phyloP scores from a whole-genome alignment of 768 basidiomycete species.

The Macrocybe gigantea region DNA sequence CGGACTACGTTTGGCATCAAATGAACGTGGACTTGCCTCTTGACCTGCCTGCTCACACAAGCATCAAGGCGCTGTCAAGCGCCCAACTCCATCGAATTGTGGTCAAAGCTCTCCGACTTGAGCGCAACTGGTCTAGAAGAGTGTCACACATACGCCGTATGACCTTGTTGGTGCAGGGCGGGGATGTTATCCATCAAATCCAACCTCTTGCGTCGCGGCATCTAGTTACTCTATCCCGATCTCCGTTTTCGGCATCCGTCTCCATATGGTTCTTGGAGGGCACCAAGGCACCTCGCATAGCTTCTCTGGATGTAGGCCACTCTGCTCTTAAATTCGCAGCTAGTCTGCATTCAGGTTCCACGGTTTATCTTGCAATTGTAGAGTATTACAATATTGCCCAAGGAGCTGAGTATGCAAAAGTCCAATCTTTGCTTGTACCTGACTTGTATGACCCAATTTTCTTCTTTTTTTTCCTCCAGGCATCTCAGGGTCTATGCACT shows the following conservation, averaged over 20 bases:
- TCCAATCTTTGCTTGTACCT: too few relatives aligned
- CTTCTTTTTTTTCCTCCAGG: too few relatives aligned
- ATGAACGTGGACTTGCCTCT: slow-evolving; percentile 40
- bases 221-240: slow-evolving; percentile 38
- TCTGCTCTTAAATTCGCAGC: slow-evolving; percentile 28
- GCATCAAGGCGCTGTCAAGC: slow-evolving; percentile 28
- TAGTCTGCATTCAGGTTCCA: slow-evolving; percentile 15
- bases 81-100: slow-evolving; percentile 33
- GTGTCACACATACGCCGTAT: slow-evolving; percentile 33
- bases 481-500: too few relatives aligned
- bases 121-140: slow-evolving; percentile 41
- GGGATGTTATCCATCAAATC: slow-evolving; percentile 37
- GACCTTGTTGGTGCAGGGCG: slow-evolving; percentile 11
- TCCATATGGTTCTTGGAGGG: slow-evolving; percentile 39
- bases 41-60: slow-evolving; percentile 31
- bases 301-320: slow-evolving; percentile 17
- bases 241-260: slow-evolving; percentile 24
- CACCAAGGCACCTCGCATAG: slow-evolving; percentile 18
- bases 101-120: slow-evolving; percentile 40
- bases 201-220: slow-evolving; percentile 43
- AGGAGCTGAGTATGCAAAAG: too few relatives aligned
- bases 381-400: neutral
- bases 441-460: too few relatives aligned
- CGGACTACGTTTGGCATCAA: slow-evolving; percentile 54
- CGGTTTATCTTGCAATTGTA: slow-evolving; percentile 7